These are phyloP conservation scores for Chaetoceros tenuissimus DNA, from an alignment of 108 stramenopile genomes.

Conservation along the genomic window DNA sequence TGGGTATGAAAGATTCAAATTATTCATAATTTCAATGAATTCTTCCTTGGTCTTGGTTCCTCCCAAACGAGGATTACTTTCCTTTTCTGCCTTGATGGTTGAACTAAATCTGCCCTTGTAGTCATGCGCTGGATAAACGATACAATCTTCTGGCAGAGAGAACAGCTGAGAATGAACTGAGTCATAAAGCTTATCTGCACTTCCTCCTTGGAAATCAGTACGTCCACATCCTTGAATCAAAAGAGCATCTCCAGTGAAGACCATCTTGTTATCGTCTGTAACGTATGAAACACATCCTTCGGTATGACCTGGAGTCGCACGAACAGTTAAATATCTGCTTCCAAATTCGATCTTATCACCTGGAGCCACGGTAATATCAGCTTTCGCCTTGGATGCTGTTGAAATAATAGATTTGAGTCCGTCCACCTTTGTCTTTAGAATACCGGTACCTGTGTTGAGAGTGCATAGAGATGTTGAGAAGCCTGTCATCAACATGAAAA, in stretches of 20 bases:
- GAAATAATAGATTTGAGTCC: conserved; percentile 73
- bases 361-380: conserved; percentile 49
- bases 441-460: conserved; percentile 70
- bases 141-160: conserved; percentile 54
- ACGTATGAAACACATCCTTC: conserved; percentile 74
- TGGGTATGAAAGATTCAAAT: conserved; percentile 66
- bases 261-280: conserved; percentile 66
- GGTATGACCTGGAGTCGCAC: conserved; percentile 88
- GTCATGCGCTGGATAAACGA: conserved; percentile 87
- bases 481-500: too few species aligned
- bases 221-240: conserved; percentile 77
- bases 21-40: conserved; percentile 81
- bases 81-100: conserved; percentile 69
- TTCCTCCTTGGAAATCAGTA: conserved; percentile 83
- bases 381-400: conserved; percentile 46
- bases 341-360: conserved; percentile 75
- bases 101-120: conserved; percentile 57
- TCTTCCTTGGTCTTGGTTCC: conserved; percentile 60
- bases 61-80: conserved; percentile 57
- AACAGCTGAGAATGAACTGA: conserved; percentile 68
- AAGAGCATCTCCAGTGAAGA: conserved; percentile 87
- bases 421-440: conserved; percentile 50
- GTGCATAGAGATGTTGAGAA: too few species aligned
- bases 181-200: conserved; percentile 50
- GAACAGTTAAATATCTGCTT: conserved; percentile 36